Conservation (phyloP, 805 yeast genomes). For the Cyberlindnera samutprakarnensis region DNA sequence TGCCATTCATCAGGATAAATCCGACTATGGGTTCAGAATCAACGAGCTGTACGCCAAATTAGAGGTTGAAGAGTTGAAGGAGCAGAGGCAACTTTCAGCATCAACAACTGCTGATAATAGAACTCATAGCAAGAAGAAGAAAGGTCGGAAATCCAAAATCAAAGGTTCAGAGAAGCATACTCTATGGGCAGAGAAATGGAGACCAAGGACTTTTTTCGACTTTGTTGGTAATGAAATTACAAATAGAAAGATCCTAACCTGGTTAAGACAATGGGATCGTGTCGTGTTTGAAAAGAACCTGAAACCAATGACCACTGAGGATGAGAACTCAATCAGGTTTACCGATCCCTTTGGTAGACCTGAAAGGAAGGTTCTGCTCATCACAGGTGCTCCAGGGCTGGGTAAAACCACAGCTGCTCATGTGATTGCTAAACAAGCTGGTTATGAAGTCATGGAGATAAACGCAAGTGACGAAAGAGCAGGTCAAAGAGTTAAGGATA, state of each 20-base stretch:
- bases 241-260: conserved; percentile 49
- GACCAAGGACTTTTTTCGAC: conserved; percentile 58
- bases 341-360: conserved; percentile 54
- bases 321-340: conserved; percentile 4
- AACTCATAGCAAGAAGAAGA: too few relatives aligned
- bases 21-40: conserved; percentile 30
- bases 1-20: conserved; percentile 1
- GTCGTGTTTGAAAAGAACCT: conserved; percentile 44
- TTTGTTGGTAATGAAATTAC: conserved; percentile 62
- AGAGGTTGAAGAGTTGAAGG: conserved; percentile 18
- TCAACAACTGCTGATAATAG: background rate
- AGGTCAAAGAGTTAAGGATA: conserved; percentile 46
- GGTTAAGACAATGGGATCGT: conserved; percentile 65
- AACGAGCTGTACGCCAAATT: conserved; percentile 28
- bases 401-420: conserved; percentile 92
- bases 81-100: background rate
- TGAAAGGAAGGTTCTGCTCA: conserved; percentile 51
- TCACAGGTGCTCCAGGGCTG: conserved; percentile 90
- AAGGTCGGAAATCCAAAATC: too few relatives aligned
- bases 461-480: conserved; percentile 81
- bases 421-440: conserved; percentile 72
- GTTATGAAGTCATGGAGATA: conserved; percentile 73
- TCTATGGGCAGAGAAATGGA: conserved; percentile 58
- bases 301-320: conserved; percentile 18
- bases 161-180: conserved; percentile 3